Percentiles rank a stretch among this genome's conserved stretches.
Conservation (phyloP, 208 protist species). For the Leishmania tarentolae region DNA sequence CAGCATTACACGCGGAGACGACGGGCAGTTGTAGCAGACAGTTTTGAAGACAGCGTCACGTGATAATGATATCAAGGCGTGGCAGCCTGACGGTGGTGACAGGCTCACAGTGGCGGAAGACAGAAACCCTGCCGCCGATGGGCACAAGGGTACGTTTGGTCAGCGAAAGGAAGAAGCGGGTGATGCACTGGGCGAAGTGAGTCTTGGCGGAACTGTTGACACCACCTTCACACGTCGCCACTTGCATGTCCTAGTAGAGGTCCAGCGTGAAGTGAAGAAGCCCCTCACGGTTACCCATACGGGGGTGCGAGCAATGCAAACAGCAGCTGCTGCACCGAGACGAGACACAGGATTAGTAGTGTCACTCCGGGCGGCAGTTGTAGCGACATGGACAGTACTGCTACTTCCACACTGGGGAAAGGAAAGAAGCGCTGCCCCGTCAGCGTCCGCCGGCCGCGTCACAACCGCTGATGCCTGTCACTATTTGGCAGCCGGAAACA, state of each 20-base stretch:
- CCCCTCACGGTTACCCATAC: constrained; percentile 17
- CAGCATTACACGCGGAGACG: background rate
- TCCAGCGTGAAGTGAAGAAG: constrained; percentile 14
- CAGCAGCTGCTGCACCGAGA: background rate
- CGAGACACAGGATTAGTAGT: background rate
- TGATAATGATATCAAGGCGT: background rate
- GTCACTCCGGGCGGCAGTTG: background rate
- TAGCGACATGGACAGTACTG: background rate
- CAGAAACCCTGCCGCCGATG: background rate
- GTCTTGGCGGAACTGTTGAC: background rate
- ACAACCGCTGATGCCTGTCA: constrained; percentile 19
- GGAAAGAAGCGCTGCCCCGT: background rate
- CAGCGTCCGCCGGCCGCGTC: constrained; percentile 1
- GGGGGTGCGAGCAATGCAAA: background rate
- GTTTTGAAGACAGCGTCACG: background rate
- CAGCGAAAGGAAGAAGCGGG: background rate
- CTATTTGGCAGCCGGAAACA: constrained; percentile 7
- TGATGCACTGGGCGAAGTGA: background rate
- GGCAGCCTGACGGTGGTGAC: background rate
- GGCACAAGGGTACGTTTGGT: background rate
- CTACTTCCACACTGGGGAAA: background rate
- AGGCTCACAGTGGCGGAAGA: background rate
- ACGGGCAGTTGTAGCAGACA: background rate
- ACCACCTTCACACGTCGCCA: constrained; percentile 1
- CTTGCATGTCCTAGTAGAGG: constrained; percentile 11